Conservation (phyloP, 768 basidiomycete genomes). For the Kwoniella botswanensis region DNA sequence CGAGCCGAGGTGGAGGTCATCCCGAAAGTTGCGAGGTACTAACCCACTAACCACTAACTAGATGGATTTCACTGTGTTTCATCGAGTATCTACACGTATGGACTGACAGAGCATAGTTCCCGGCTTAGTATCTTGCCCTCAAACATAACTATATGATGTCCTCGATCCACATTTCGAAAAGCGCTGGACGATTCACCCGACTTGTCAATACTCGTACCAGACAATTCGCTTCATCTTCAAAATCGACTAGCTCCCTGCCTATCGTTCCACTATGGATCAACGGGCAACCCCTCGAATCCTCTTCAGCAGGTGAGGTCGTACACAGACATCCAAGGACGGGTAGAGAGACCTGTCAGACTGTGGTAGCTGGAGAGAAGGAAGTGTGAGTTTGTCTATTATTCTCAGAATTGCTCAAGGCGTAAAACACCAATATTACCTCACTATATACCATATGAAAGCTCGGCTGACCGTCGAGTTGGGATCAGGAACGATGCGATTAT, state of each 20-base stretch:
- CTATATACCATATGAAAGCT: not conserved
- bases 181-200: too few relatives aligned
- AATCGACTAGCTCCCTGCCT: not conserved
- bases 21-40: too few relatives aligned
- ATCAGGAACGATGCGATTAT: constrained; percentile 25
- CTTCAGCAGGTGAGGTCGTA: constrained; percentile 13
- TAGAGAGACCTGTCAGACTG: constrained; percentile 31
- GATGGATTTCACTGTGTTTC: too few relatives aligned
- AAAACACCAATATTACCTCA: not conserved
- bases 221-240: not conserved
- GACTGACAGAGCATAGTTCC: too few relatives aligned
- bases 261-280: constrained; percentile 38
- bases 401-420: not conserved
- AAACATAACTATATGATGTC: too few relatives aligned
- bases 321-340: constrained; percentile 30
- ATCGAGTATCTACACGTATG: too few relatives aligned
- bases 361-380: constrained; percentile 41
- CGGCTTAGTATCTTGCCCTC: too few relatives aligned
- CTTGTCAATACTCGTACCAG: too few relatives aligned
- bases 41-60: too few relatives aligned
- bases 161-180: too few relatives aligned
- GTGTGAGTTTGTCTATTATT: constrained; percentile 22
- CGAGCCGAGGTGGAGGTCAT: too few relatives aligned
- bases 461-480: not conserved
- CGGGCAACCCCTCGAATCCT: constrained; percentile 20